phyloP scores from a whole-genome alignment of 2,329 filamentous ascomycete genomes.

The Pyricularia pennisetigena region DNA sequence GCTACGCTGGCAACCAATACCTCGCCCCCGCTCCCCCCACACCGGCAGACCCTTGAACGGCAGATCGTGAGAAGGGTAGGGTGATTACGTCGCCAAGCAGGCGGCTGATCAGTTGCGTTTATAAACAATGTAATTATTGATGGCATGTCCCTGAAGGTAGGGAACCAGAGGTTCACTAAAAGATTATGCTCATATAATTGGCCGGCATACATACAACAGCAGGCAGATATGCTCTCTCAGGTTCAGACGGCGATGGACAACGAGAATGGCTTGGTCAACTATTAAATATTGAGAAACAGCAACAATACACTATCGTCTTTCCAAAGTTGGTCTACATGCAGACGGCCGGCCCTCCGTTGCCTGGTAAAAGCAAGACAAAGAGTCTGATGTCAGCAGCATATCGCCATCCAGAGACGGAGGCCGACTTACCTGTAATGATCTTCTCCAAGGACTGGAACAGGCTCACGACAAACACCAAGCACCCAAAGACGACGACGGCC shows the following conservation, averaged over 20 bases:
- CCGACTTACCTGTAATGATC: conserved; percentile 41
- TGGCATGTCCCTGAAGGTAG: neutral
- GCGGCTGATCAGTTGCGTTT: too few species aligned
- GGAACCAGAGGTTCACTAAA: neutral
- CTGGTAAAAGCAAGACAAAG: neutral
- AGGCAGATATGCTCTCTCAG: neutral
- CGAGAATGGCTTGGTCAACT: neutral
- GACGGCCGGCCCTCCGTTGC: conserved; percentile 6
- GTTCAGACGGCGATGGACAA: neutral
- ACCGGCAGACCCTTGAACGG: neutral
- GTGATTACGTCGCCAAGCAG: neutral
- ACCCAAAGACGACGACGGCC: conserved; percentile 68
- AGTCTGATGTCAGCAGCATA: neutral
- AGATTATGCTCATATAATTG: neutral
- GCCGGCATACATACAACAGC: neutral
- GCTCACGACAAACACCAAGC: conserved; percentile 71
- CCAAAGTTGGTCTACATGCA: conserved; percentile 8
- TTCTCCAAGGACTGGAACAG: conserved; percentile 63
- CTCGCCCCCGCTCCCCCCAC: neutral
- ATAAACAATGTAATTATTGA: neutral
- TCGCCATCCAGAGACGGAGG: neutral
- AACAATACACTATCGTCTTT: neutral
- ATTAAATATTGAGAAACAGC: neutral
- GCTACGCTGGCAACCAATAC: neutral
- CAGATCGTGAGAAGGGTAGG: neutral